Conservation (phyloP, 768 basidiomycete genomes). For the Termitomyces sp. region DNA sequence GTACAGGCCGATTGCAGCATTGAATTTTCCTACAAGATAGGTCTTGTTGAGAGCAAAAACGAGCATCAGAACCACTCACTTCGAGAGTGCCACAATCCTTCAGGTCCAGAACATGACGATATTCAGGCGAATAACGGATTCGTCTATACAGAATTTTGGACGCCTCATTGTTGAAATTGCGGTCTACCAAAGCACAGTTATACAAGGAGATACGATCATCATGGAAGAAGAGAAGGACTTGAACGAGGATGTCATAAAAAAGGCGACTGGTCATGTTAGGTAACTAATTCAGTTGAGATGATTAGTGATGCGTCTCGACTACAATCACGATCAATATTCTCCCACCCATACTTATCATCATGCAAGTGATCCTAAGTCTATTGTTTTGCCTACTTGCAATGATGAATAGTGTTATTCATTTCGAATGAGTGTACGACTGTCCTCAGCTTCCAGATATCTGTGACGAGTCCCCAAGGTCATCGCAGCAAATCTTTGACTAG, state of each 20-base stretch:
- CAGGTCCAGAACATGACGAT: conserved; percentile 27
- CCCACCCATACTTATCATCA: background rate
- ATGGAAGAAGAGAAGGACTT: conserved; percentile 25
- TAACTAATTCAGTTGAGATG: background rate
- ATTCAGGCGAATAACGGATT: conserved; percentile 36
- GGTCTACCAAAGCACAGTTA: conserved; percentile 39
- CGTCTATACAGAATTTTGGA: conserved; percentile 39
- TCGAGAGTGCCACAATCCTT: conserved; percentile 26
- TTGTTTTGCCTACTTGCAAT: no score
- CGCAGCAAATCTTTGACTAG: no score
- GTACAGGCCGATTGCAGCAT: conserved; percentile 35
- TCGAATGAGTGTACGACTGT: no score
- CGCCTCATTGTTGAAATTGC: conserved; percentile 38
- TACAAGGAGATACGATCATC: conserved; percentile 32
- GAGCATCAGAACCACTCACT: conserved; percentile 19
- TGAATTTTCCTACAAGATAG: conserved; percentile 22
- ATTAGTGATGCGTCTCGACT: no score
- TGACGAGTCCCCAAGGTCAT: no score
- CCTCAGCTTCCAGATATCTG: no score
- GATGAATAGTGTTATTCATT: no score
- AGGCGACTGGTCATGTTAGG: conserved; percentile 15
- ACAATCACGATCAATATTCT: background rate
- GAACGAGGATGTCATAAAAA: conserved; percentile 29
- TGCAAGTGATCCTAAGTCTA: no score
- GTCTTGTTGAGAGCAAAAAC: background rate